Evolutionary conservation across 805 yeast genomes (phyloP), one percentile per base, ranked within the genome.

Genomic region (Lipomyces lipofer): DNA sequence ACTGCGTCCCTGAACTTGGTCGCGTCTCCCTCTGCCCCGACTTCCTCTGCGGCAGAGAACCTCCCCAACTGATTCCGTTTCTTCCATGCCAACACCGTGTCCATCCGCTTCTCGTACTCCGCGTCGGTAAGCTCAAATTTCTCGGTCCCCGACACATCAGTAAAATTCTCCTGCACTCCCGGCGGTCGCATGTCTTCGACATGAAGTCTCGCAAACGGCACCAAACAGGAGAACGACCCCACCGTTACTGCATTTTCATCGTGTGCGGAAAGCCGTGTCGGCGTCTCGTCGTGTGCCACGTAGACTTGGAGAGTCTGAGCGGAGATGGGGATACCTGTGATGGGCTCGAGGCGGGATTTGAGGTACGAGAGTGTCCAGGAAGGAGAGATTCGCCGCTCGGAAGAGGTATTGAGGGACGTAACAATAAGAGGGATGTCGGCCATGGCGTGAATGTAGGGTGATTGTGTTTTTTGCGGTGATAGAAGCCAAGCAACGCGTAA

Each of bases 51-150:
- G 3, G 71, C 66, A 58, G 85, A 81, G 63, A 83, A 90, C 47
- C 91, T 73, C 0, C 97, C 97, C 24, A 88, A 71, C 53, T 80
- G 70, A 59, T 86, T 78, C 28, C 76, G 73, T 52, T 78, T 76
- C 67, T 91, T 92, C 96, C 96, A 91, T 51, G 77, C 78, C 52
- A 84, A 75, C 1, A 88, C 95, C 0, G 92, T 77, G 51, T 85
- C 81, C 2, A 69, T 49, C 54, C 86, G 75, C 44, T 73, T 73
- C 28, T 77, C 83, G 68, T 91, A 88, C 43, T 81, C 85, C 38
- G 75, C 80, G 33, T 83, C 84, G 1, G 80, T 71, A 66, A 87
- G 69, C 54, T 76, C 74, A 64, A 70, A 78, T 43, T 72, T 74
- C 13, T 67, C 71, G n/a, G 63, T 73, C 1, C 67, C 75, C 3